Evolutionary conservation across 2,329 filamentous ascomycete species (phyloP).

Genomic region (Aspergillus sp.): DNA sequence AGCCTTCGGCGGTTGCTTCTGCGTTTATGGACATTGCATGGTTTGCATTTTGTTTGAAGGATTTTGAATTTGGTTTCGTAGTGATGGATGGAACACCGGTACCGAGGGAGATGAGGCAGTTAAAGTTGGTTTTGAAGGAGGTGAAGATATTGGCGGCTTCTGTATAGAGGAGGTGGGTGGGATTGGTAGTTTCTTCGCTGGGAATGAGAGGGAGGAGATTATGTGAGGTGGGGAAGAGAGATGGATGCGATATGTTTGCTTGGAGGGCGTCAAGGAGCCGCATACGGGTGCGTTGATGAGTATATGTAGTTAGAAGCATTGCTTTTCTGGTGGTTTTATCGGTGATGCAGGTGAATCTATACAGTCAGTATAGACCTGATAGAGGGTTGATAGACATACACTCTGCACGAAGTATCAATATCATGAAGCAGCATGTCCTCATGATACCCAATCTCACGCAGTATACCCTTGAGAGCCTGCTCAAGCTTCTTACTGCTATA

Average conservation of each 20-base stretch:
- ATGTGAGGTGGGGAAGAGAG: too few relatives aligned
- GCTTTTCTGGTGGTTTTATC: not conserved
- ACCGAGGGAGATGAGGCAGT: not conserved
- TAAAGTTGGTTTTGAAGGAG: not conserved
- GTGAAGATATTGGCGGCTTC: not conserved
- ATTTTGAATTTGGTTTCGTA: not conserved
- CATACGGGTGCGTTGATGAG: too few relatives aligned
- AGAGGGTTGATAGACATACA: not conserved
- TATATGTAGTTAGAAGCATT: too few relatives aligned
- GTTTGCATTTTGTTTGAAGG: not conserved
- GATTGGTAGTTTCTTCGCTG: not conserved
- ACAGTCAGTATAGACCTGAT: not conserved
- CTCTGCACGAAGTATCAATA: not conserved
- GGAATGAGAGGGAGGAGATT: too few relatives aligned
- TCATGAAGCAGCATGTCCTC: not conserved
- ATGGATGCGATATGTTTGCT: too few relatives aligned
- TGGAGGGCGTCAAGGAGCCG: too few relatives aligned
- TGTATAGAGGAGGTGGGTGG: not conserved
- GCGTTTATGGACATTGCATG: not conserved
- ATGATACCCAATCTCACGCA: not conserved
- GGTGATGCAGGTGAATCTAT: not conserved
- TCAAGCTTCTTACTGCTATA: not conserved
- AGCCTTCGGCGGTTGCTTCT: not conserved
- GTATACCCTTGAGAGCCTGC: not conserved
- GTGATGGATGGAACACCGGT: not conserved